These are phyloP conservation scores for Pyrenophora seminiperda DNA, from an alignment of 2,329 filamentous ascomycete species.

Conservation along the genomic window DNA sequence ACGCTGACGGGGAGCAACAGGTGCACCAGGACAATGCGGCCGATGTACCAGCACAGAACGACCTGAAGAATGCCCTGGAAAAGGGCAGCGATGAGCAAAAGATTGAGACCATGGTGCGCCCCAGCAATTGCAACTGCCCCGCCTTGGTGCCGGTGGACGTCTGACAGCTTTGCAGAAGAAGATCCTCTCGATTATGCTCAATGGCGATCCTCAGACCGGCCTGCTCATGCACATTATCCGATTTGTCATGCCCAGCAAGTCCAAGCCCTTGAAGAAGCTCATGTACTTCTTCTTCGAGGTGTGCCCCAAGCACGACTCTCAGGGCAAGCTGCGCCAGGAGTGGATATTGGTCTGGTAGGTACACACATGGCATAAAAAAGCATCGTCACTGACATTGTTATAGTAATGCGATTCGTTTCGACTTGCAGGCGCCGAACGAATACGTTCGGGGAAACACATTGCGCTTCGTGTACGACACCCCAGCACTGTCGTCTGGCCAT, in stretches of 20 bases:
- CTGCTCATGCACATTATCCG: constrained; percentile 99
- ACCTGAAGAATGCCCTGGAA: constrained; percentile 90
- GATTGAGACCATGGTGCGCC: constrained; percentile 70
- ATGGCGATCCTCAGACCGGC: constrained; percentile 93
- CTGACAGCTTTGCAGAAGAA: constrained; percentile 63
- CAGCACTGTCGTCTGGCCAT: background rate
- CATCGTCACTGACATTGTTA: constrained; percentile 28
- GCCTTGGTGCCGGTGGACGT: constrained; percentile 58
- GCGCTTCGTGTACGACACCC: constrained; percentile 70
- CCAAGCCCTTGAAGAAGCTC: constrained; percentile 95
- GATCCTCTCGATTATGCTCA: constrained; percentile 96
- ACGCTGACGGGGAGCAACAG: constrained; percentile 41
- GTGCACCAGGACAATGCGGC: constrained; percentile 96
- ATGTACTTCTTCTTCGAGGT: constrained; percentile 99
- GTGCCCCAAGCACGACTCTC: constrained; percentile 90
- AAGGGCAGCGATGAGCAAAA: constrained; percentile 93
- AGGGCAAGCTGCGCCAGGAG: constrained; percentile 97
- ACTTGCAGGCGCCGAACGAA: constrained; percentile 96
- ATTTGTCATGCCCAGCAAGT: constrained; percentile 99
- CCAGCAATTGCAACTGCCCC: constrained; percentile 29
- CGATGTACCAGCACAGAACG: constrained; percentile 86
- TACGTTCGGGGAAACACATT: constrained; percentile 98
- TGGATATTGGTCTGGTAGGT: constrained; percentile 97
- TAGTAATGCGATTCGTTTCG: constrained; percentile 97
- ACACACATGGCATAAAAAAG: constrained; percentile 12